Percentiles rank a stretch among this genome's conserved stretches.
phyloP scores from a whole-genome alignment of 352 stramenopile species.

The Globisporangium carolinianum region DNA sequence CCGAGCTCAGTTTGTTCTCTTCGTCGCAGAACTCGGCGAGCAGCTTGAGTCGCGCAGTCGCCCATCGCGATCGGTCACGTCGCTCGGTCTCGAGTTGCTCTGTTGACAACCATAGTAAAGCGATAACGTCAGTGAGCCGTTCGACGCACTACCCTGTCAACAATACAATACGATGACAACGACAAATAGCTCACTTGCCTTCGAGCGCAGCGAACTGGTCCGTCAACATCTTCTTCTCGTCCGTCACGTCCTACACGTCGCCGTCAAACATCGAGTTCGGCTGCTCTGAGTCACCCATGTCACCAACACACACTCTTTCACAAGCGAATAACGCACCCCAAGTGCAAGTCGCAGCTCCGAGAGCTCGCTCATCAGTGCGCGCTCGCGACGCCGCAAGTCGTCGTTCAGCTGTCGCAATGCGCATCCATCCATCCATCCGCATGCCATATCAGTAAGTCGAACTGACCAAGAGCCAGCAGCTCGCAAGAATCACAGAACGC shows the following conservation, averaged over 20 bases:
- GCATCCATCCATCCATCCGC: background rate
- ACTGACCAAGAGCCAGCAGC: no score
- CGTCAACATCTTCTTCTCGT: constrained; percentile 48
- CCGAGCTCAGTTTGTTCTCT: constrained; percentile 59
- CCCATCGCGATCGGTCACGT: constrained; percentile 59
- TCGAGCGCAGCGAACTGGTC: constrained; percentile 45
- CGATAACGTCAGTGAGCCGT: background rate
- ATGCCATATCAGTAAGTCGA: background rate
- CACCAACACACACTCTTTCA: no score
- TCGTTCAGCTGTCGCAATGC: constrained; percentile 25
- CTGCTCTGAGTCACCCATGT: no score
- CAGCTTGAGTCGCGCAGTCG: constrained; percentile 56
- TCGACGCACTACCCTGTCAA: background rate
- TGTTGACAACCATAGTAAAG: constrained; percentile 8
- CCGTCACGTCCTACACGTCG: constrained; percentile 28
- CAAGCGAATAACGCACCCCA: constrained; percentile 16
- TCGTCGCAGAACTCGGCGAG: constrained; percentile 78
- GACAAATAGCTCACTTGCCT: constrained; percentile 18
- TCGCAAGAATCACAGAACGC: background rate
- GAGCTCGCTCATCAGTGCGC: constrained; percentile 42
- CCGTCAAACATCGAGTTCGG: background rate
- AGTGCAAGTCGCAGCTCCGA: constrained; percentile 45
- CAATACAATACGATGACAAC: background rate
- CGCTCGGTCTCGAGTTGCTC: constrained; percentile 62
- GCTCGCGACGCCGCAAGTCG: constrained; percentile 41